phyloP scores from a whole-genome alignment of 768 basidiomycete species.

The Suillus paluster region DNA sequence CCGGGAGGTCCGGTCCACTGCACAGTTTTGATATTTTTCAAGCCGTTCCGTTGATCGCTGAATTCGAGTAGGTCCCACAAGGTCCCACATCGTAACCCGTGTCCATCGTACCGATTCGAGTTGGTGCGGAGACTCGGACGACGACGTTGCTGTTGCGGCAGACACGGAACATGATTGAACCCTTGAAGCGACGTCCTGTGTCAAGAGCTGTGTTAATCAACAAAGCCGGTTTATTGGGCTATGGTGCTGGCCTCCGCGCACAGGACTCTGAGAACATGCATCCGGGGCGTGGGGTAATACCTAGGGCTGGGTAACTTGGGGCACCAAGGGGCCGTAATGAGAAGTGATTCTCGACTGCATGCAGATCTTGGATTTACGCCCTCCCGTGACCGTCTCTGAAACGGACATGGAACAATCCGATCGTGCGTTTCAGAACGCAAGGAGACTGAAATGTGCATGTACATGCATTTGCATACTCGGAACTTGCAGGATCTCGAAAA shows the following conservation, averaged over 20 bases:
- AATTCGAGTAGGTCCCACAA: neutral
- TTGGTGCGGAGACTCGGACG: neutral
- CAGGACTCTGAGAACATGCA: constrained; percentile 5
- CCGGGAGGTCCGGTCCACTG: neutral
- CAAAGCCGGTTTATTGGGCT: neutral
- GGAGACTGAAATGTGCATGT: neutral
- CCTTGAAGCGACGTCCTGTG: constrained; percentile 6
- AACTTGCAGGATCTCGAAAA: neutral
- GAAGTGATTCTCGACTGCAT: neutral
- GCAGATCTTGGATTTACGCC: constrained; percentile 1
- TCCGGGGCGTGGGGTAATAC: constrained; percentile 6
- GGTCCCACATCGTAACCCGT: neutral
- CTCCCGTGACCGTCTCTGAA: constrained; percentile 5
- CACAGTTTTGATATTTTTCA: neutral
- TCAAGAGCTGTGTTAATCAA: constrained; percentile 6
- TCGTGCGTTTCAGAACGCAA: neutral
- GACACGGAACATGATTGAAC: constrained; percentile 8
- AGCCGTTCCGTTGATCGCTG: constrained; percentile 2
- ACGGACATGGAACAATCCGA: neutral
- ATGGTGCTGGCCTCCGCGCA: constrained; percentile 2
- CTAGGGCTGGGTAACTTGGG: neutral
- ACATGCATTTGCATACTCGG: constrained; percentile 1
- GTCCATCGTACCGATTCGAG: neutral
- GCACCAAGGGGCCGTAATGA: neutral
- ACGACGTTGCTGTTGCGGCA: neutral